Percentiles rank a stretch among this genome's conserved stretches.
These are phyloP conservation scores for Theileria orientalis DNA, from an alignment of 169 alveolate species.

Conservation along the genomic window DNA sequence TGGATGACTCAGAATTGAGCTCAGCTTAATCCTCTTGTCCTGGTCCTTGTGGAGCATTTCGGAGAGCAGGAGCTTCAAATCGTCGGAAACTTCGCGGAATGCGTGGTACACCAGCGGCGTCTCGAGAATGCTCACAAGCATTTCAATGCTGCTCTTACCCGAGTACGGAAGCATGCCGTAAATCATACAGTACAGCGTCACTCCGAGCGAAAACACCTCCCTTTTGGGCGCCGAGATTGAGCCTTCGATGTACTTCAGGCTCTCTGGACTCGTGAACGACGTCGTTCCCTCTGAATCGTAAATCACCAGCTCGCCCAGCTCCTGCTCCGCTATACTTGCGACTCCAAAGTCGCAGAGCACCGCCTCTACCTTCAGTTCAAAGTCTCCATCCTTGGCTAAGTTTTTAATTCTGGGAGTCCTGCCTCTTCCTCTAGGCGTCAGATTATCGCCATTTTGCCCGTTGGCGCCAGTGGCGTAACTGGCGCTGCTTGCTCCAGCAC, in stretches of 20 bases:
- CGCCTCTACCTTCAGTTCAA: too few relatives aligned
- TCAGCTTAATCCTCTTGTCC: constrained; percentile 1
- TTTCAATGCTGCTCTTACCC: constrained; percentile 40
- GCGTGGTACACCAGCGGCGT: constrained; percentile 24
- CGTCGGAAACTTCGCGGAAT: constrained; percentile 24
- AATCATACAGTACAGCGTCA: constrained; percentile 54
- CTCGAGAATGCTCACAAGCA: constrained; percentile 39
- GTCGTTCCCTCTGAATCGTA: constrained; percentile 61
- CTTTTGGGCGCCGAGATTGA: constrained; percentile 41
- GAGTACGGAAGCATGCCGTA: constrained; percentile 43
- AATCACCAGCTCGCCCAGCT: constrained; percentile 15
- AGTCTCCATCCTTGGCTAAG: background rate
- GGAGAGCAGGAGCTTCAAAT: constrained; percentile 11
- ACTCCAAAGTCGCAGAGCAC: constrained; percentile 60
- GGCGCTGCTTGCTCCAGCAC: too few relatives aligned
- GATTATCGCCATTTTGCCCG: too few relatives aligned
- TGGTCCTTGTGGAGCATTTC: constrained; percentile 49
- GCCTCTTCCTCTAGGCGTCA: background rate
- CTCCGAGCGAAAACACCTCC: constrained; percentile 56
- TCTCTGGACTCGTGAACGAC: constrained; percentile 55
- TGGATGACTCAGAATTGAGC: constrained; percentile 24
- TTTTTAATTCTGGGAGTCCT: background rate
- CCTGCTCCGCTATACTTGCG: constrained; percentile 30
- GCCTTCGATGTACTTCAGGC: constrained; percentile 42
- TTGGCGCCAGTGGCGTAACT: too few relatives aligned